Percentiles rank a stretch among this genome's conserved stretches.
Evolutionary conservation across 768 basidiomycete species (phyloP).

Genomic region (Lentinula sp.): DNA sequence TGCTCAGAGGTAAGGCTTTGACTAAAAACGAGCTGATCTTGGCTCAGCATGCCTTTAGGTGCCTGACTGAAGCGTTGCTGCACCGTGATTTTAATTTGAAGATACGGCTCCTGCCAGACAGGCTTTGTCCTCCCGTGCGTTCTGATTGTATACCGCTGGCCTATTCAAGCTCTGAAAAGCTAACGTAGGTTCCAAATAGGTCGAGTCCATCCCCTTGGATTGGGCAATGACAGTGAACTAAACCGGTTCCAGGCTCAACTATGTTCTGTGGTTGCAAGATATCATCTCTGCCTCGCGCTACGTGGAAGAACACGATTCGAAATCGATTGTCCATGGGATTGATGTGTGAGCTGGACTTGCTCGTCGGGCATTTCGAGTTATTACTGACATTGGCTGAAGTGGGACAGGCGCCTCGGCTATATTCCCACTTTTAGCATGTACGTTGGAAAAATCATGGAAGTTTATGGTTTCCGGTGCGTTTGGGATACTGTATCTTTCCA

Average conservation of each 20-base stretch:
- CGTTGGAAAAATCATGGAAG: slow-evolving; percentile 42
- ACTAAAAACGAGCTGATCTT: neutral
- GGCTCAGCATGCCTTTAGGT: slow-evolving; percentile 32
- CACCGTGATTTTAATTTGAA: slow-evolving; percentile 65
- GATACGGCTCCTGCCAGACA: slow-evolving; percentile 56
- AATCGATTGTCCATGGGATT: slow-evolving; percentile 39
- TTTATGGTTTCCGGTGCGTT: slow-evolving; percentile 60
- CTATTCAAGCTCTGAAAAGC: neutral
- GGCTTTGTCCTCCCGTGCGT: slow-evolving; percentile 84
- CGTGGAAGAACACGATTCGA: neutral
- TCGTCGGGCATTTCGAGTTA: too few species aligned
- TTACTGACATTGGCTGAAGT: slow-evolving; percentile 28
- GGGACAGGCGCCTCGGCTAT: slow-evolving; percentile 91
- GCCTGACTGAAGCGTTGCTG: slow-evolving; percentile 75
- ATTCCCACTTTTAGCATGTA: slow-evolving; percentile 74
- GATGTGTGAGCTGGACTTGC: slow-evolving; percentile 56
- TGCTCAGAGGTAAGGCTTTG: slow-evolving; percentile 54
- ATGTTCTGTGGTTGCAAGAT: slow-evolving; percentile 81
- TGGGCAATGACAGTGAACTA: neutral
- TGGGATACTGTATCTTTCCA: neutral
- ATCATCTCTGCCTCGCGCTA: slow-evolving; percentile 32
- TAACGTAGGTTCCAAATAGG: slow-evolving; percentile 66
- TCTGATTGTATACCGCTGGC: neutral
- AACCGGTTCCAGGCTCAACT: slow-evolving; percentile 58
- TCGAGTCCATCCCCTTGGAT: slow-evolving; percentile 14